Evolutionary conservation across 768 basidiomycete genomes (phyloP), one percentile per base, ranked within the genome.

Genomic region (Chalciporus sphaerocephalus): DNA sequence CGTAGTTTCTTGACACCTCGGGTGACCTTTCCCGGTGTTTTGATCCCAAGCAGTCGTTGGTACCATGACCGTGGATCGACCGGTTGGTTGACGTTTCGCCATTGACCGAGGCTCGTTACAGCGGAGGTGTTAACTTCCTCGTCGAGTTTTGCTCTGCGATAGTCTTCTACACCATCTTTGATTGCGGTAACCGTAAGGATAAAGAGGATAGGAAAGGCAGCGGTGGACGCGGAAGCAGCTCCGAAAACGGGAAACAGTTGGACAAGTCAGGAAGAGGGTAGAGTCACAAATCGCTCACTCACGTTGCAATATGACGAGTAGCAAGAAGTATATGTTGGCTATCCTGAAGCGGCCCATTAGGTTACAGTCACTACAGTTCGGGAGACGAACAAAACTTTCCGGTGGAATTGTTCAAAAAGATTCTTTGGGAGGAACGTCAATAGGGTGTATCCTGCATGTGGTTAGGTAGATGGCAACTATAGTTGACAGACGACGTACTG

Each of bases 161-260:
- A 94, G 67, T 99, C 95, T 69, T 98, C 95, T 25, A 97, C 72
- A 6, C 86, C 95, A 62, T 99, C 95, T 67, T 97, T 99, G 72
- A 96, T 78, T 3, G 87, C 94, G 13, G 95, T 97, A 40, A 95
- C 86, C 22, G 72, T 62, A 32, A 99, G 65, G 53, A 98, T 95
- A 67, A 94, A 90, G 30, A 87, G 70, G 6, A 97, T 75, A 0
- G 95, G 95, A 4, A 97, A 68, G 56, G 88, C 85, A 4, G 92
- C 81, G 48, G 91, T 80, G 35, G 85, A 76, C 1, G 91, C 85
- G 2, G 87, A 77, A 2, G 90, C 80, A 0, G 93, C 90, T 39
- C 92, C 95, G 61, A 98, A 98, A 24, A 96, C 69, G 44, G 92
- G 79, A 62, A 97, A 94, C 8, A 94, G 85, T 92, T 57, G 1